Percentiles rank a stretch among this genome's conserved stretches.
These are phyloP conservation scores for Orychophragmus violaceus DNA, from an alignment of 345 rosid species.

Conservation along the genomic window DNA sequence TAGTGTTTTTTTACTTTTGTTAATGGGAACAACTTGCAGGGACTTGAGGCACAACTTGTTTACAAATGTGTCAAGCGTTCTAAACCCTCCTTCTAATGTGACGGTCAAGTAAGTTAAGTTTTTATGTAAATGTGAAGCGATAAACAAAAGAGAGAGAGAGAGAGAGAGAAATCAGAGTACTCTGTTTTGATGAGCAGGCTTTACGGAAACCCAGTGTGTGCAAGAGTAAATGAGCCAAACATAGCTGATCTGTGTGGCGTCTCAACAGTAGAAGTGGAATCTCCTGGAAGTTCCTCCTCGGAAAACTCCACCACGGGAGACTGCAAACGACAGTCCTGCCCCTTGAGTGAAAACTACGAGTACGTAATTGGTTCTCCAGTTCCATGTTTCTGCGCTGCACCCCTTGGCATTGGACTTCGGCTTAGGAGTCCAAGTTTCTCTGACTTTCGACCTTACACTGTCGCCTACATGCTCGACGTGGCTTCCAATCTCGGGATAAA, in stretches of 20 bases:
- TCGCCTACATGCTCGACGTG: conserved; percentile 13
- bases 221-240: conserved; percentile 29
- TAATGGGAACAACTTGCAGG: conserved; percentile 31
- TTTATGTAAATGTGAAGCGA: background rate
- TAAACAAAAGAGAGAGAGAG: too few species aligned
- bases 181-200: conserved; percentile 42
- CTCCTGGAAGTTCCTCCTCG: conserved; percentile 22
- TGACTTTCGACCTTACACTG: conserved; percentile 38
- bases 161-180: background rate
- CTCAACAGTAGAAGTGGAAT: conserved; percentile 18
- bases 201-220: conserved; percentile 52
- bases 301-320: conserved; percentile 5
- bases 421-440: conserved; percentile 49
- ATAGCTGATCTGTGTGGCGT: conserved; percentile 37
- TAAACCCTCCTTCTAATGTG: conserved; percentile 48
- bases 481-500: conserved; percentile 31
- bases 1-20: background rate
- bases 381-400: conserved; percentile 53
- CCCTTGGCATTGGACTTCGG: conserved; percentile 37
- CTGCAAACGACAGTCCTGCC: conserved; percentile 42
- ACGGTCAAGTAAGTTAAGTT: conserved; percentile 45
- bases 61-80: conserved; percentile 33
- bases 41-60: conserved; percentile 48
- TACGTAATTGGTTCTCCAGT: conserved; percentile 34
- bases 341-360: conserved; percentile 16